These are phyloP conservation scores for Chlorencoelia australis DNA, from an alignment of 2,329 filamentous ascomycete species.

Conservation along the genomic window DNA sequence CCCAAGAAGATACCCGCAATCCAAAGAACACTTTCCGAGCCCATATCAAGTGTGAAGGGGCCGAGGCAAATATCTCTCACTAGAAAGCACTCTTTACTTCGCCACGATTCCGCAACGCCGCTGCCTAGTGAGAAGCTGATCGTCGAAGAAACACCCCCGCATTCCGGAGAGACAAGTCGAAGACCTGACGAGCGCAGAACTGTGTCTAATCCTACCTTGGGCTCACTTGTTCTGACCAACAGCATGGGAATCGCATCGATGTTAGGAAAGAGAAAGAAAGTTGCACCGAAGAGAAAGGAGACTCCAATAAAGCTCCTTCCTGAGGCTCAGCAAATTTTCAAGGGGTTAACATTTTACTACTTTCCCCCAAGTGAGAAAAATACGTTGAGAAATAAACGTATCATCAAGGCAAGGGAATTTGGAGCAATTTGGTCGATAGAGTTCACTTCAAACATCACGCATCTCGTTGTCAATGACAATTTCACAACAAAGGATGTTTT, in stretches of 20 bases:
- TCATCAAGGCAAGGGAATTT: conserved; percentile 63
- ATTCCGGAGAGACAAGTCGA: not conserved
- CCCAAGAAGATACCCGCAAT: conserved; percentile 15
- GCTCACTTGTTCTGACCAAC: conserved; percentile 17
- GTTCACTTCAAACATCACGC: conserved; percentile 51
- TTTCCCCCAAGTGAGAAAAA: conserved; percentile 72
- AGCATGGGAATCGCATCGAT: conserved; percentile 21
- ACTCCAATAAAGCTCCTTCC: conserved; percentile 35
- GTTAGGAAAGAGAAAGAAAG: conserved; percentile 17
- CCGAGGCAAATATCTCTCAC: conserved; percentile 9
- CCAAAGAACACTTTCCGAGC: conserved; percentile 17
- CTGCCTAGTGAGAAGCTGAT: conserved; percentile 7
- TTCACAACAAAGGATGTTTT: conserved; percentile 56
- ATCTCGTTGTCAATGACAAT: conserved; percentile 67
- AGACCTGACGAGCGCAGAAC: conserved; percentile 13
- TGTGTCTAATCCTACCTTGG: conserved; percentile 18
- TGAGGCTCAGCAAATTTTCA: conserved; percentile 48
- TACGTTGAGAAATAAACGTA: conserved; percentile 56
- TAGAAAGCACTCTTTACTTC: conserved; percentile 14
- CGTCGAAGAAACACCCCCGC: conserved; percentile 5
- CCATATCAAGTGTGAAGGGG: conserved; percentile 10
- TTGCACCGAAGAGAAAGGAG: conserved; percentile 36
- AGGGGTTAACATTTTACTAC: conserved; percentile 58
- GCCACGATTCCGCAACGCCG: conserved; percentile 13
- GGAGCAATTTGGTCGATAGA: conserved; percentile 62